These are phyloP conservation scores for Ogataea nakhonphanomensis DNA, from an alignment of 805 yeast genomes.

Conservation along the genomic window DNA sequence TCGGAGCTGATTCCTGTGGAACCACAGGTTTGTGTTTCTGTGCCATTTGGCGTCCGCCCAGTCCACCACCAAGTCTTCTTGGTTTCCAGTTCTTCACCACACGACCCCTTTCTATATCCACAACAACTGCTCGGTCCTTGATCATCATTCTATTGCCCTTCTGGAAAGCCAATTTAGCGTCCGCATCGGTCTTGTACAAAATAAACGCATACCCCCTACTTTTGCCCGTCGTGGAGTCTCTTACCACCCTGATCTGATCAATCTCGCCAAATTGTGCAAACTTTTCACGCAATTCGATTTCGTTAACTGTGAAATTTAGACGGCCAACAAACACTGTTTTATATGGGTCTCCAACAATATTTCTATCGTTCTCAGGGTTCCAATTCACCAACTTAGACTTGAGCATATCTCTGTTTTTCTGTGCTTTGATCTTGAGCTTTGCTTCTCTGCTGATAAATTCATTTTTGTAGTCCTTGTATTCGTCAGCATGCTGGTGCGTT, in stretches of 20 bases:
- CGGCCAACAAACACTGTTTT: conserved; percentile 77
- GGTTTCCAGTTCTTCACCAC: conserved; percentile 67
- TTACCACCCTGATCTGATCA: conserved; percentile 56
- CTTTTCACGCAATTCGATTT: conserved; percentile 60
- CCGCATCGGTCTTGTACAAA: conserved; percentile 57
- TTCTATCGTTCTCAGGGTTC: conserved; percentile 57
- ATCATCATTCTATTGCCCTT: conserved; percentile 53
- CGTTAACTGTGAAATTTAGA: conserved; percentile 59
- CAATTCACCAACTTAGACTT: conserved; percentile 39
- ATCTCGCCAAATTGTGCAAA: conserved; percentile 69
- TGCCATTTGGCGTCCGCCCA: conserved; percentile 58
- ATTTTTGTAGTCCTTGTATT: conserved; percentile 17
- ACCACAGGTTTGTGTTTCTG: conserved; percentile 5
- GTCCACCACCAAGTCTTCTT: conserved; percentile 80
- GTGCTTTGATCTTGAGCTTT: conserved; percentile 25
- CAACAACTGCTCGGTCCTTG: conserved; percentile 54
- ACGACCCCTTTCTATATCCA: conserved; percentile 71
- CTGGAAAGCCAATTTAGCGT: conserved; percentile 59
- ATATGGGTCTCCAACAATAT: conserved; percentile 67
- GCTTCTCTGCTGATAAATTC: conserved; percentile 24
- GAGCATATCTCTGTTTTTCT: conserved; percentile 26
- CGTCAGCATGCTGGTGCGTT: conserved; percentile 30
- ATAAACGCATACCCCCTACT: conserved; percentile 85
- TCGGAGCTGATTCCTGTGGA: conserved; percentile 5
- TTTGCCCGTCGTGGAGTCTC: conserved; percentile 43